Evolutionary conservation across 2,329 filamentous ascomycete species (phyloP), one percentile per base, ranked within the genome.

Genomic region (Fusarium pseudograminearum): DNA sequence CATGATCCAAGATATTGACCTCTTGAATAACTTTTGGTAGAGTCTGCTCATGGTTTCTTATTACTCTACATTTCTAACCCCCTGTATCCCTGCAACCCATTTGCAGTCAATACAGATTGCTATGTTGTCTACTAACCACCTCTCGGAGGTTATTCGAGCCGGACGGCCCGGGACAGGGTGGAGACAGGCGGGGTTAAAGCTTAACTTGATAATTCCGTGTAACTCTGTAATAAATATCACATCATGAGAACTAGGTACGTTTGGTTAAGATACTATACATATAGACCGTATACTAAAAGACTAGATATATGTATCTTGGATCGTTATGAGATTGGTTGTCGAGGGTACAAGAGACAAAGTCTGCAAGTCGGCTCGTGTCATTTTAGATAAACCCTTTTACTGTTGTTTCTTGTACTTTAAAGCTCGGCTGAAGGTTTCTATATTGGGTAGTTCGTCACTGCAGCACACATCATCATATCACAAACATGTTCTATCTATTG

Each of bases 131-230:
- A 40, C 11, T 38, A 38, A n/a, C 16, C n/a, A 33, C 36, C n/a
- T 20, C 36, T 22, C 56, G 40, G 46, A 55, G 20, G 38, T 45
- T 50, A 40, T 45, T 50, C 12, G 16, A 41, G 26, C 47, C 33
- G 46, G 57, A 54, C 59, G 40, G 46, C 28, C 61, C 36, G 56
- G 58, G 10, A 31, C 56, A 20, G 56, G 15, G 46, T 38, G 45
- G 44, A 33, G 54, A 22, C n/a, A 26, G 9, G 42, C 41, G 54
- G 34, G 45, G 51, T 36, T 36, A 36, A n/a, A 18, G 16, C 34
- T 18, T 18, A 36, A 36, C 8, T 36, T 4, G 16, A 18, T 36
- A 36, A 10, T 18, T 38, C n/a, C 18, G n/a, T 11, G 11, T 7
- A 18, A 14, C 11, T 40, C n/a, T 38, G 14, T n/a, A 34, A 34